Base-by-base conservation (phyloP, 495 filamentous ascomycete species). In the Xylaria sp. region DNA sequence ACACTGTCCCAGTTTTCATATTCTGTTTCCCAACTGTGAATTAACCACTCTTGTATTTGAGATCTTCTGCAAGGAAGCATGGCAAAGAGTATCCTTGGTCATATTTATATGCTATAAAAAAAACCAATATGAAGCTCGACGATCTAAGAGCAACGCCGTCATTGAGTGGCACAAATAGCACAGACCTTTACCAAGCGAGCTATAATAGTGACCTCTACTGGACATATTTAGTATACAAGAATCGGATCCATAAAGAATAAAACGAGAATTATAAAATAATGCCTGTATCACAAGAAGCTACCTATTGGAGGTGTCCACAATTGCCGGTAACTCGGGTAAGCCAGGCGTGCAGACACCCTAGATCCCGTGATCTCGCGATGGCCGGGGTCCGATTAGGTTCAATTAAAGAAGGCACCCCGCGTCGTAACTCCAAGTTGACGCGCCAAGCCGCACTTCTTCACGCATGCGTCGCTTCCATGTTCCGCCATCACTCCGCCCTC, bases 321-420 rank as follows among this genome's bases (percentile, higher is more conserved):
- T 48, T 8, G n/a, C 48, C 15, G 33, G 35, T 46, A 53, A 31
- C 35, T 9, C n/a, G 24, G 63, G 26, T 55, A 40, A 21, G 64
- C 33, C 26, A 29, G 35, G 52, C 19, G 1, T 35, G 65, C 65
- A 59, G 65, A 33, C 14, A 11, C 17, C 24, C 33, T 14, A 19
- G 50, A 53, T 58, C 55, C 55, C 52, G 66, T 73, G 72, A 73
- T 69, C 43, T 73, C 72, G 72, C 68, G 72, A 70, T 19, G 14
- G 29, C 15, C 71, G 53, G 41, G 63, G 37, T 17, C 5, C 3
- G 29, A 41, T 52, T 48, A 12, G 33, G 53, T 58, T 68, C 52
- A 48, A 69, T 61, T 59, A 31, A 31, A 37, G 31, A 61, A 48
- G 12, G 26, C 55, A 46, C 67, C 67, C 67, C 67, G 43, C 67